Evolutionary conservation across 2,329 filamentous ascomycete genomes (phyloP).

Genomic region (Fusarium phyllophilum): DNA sequence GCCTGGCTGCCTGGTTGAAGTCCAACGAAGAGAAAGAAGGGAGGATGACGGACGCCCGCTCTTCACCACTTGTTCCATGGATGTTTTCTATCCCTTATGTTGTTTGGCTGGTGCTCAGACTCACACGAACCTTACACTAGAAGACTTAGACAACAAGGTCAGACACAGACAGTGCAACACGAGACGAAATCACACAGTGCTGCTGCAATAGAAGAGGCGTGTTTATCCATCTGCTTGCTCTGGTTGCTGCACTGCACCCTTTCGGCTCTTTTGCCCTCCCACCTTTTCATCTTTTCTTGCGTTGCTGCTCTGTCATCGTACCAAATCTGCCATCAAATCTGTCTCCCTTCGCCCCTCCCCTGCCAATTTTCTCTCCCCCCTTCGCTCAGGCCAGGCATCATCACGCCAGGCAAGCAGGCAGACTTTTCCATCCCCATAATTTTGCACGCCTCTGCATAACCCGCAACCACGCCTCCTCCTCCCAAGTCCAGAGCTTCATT

Average conservation of each 20-base stretch:
- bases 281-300: constrained; percentile 14
- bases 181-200: not conserved
- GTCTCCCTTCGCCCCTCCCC: constrained; percentile 41
- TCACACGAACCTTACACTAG: not conserved
- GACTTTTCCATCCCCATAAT: constrained; percentile 39
- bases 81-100: not conserved
- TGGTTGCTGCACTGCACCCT: constrained; percentile 21
- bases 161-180: not conserved
- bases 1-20: not conserved
- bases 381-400: constrained; percentile 14
- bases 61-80: not conserved
- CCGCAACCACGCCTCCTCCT: constrained; percentile 52
- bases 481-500: constrained; percentile 48
- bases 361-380: constrained; percentile 19
- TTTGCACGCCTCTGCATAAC: constrained; percentile 51
- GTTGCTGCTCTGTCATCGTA: constrained; percentile 16
- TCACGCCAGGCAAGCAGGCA: constrained; percentile 36
- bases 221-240: constrained; percentile 15
- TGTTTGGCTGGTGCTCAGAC: constrained; percentile 14
- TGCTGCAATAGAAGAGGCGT: constrained; percentile 23
- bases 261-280: constrained; percentile 35
- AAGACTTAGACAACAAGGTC: not conserved
- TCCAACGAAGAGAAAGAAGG: constrained; percentile 5
- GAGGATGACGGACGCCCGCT: constrained; percentile 26
- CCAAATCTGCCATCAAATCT: constrained; percentile 21